Conservation (phyloP, 2,329 filamentous ascomycete species). For the Pyrenophora tritici-repentis region DNA sequence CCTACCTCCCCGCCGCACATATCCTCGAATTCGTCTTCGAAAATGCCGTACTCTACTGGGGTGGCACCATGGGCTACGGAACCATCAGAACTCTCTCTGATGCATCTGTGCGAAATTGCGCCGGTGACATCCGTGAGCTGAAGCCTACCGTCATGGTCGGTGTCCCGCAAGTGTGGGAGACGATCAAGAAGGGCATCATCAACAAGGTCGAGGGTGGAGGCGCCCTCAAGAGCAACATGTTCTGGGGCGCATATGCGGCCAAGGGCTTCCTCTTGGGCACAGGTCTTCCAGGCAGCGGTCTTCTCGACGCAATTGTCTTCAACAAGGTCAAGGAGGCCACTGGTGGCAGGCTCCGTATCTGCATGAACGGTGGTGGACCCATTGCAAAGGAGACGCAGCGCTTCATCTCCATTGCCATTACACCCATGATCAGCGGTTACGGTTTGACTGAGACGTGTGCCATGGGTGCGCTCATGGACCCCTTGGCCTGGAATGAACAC, state of each 20-base stretch:
- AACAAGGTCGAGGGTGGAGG: slow-evolving; percentile 74
- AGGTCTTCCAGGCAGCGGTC: slow-evolving; percentile 66
- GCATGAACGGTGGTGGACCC: slow-evolving; percentile 92
- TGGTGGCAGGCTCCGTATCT: slow-evolving; percentile 83
- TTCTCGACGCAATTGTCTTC: slow-evolving; percentile 86
- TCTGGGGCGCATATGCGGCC: slow-evolving; percentile 69
- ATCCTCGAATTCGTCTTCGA: slow-evolving; percentile 97
- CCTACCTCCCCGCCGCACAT: slow-evolving; percentile 92
- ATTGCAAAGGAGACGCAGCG: slow-evolving; percentile 84
- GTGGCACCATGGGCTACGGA: slow-evolving; percentile 91
- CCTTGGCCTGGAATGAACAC: slow-evolving; percentile 78
- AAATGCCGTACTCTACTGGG: slow-evolving; percentile 86
- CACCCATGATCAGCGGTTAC: slow-evolving; percentile 93
- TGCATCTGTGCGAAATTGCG: slow-evolving; percentile 82
- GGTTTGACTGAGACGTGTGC: slow-evolving; percentile 92
- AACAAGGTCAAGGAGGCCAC: slow-evolving; percentile 89
- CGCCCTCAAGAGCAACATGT: slow-evolving; percentile 74
- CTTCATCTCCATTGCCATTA: slow-evolving; percentile 90
- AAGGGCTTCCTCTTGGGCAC: slow-evolving; percentile 65
- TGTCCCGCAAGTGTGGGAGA: slow-evolving; percentile 97
- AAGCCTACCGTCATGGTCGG: slow-evolving; percentile 88
- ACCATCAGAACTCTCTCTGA: slow-evolving; percentile 89
- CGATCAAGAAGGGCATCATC: slow-evolving; percentile 91
- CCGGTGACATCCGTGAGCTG: slow-evolving; percentile 92
- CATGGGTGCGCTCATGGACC: slow-evolving; percentile 81